phyloP scores from a whole-genome alignment of 257 asterid species.

The Solanum rostratum region DNA sequence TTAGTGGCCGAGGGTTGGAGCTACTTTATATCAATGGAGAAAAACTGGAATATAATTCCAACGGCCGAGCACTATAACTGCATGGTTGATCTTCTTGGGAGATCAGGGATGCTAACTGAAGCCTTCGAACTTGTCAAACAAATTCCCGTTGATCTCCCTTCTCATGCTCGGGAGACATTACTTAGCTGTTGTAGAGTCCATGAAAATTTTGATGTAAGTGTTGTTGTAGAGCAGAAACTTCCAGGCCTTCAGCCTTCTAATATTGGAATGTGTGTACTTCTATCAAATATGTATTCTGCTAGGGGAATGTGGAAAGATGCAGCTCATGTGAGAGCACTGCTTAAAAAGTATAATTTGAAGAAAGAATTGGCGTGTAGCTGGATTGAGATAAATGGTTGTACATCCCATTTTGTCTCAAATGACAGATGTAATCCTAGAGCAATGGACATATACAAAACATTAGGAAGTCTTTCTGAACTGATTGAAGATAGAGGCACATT shows the following conservation, averaged over 20 bases:
- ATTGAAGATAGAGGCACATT: slow-evolving; percentile 13
- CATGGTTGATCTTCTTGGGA: slow-evolving; percentile 55
- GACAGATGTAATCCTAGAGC: slow-evolving; percentile 28
- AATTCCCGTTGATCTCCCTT: slow-evolving; percentile 36
- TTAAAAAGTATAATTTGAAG: slow-evolving; percentile 22
- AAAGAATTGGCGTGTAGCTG: slow-evolving; percentile 59
- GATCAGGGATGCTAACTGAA: slow-evolving; percentile 47
- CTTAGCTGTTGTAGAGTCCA: slow-evolving; percentile 59
- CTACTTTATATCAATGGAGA: slow-evolving; percentile 34
- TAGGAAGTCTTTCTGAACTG: slow-evolving; percentile 17
- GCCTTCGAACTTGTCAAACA: slow-evolving; percentile 36
- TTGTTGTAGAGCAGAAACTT: slow-evolving; percentile 26
- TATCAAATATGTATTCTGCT: slow-evolving; percentile 50
- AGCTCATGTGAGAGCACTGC: slow-evolving; percentile 30
- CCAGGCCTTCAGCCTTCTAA: slow-evolving; percentile 23
- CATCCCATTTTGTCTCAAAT: slow-evolving; percentile 23
- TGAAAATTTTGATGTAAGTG: slow-evolving; percentile 32
- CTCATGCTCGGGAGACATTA: slow-evolving; percentile 43
- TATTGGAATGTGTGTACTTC: slow-evolving; percentile 40
- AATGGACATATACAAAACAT: slow-evolving; percentile 13
- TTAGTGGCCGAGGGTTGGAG: slow-evolving; percentile 39
- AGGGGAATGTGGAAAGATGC: slow-evolving; percentile 63
- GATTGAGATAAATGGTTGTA: slow-evolving; percentile 47
- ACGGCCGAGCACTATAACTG: slow-evolving; percentile 50
- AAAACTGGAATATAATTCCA: slow-evolving; percentile 33